A percentile compares a stretch with the other conserved stretches of the same genome.
phyloP scores from a whole-genome alignment of 768 basidiomycete species.

The Crepidotus variabilis region DNA sequence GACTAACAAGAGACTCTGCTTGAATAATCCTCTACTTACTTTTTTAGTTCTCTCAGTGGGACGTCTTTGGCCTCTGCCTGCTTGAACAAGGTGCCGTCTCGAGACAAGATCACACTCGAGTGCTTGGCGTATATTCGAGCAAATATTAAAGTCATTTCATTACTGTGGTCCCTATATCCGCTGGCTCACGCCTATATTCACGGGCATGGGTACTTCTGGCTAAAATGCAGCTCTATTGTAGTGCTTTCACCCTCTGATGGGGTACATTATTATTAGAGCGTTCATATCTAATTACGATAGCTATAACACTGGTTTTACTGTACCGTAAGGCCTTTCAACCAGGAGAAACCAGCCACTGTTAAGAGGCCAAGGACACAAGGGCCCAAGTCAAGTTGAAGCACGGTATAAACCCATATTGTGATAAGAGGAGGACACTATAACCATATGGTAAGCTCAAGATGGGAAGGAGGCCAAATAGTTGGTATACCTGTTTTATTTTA shows the following conservation, averaged over 20 bases:
- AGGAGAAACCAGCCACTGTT: conserved; percentile 51
- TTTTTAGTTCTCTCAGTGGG: conserved; percentile 7
- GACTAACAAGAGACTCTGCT: not conserved
- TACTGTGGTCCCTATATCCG: not conserved
- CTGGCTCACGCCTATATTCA: not conserved
- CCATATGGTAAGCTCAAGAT: not conserved
- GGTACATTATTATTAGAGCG: not conserved
- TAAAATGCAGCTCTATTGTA: no score
- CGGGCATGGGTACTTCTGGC: no score
- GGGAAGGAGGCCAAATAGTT: not conserved
- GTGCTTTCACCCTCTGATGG: not conserved
- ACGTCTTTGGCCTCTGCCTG: conserved; percentile 27
- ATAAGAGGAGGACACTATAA: conserved; percentile 70
- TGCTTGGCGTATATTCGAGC: conserved; percentile 76
- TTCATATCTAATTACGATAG: conserved; percentile 6
- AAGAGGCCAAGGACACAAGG: conserved; percentile 56
- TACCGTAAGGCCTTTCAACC: conserved; percentile 60
- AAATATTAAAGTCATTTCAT: conserved; percentile 35
- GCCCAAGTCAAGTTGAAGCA: conserved; percentile 65
- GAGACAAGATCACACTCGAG: conserved; percentile 55
- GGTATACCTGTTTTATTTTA: conserved; percentile 69
- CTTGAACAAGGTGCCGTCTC: conserved; percentile 78
- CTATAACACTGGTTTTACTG: conserved; percentile 16
- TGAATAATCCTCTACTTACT: conserved; percentile 5
- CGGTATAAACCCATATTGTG: conserved; percentile 74